A percentile compares a stretch with the other conserved stretches of the same genome.
These are phyloP conservation scores for Cryptosporidium felis DNA, from an alignment of 169 alveolate genomes.

Conservation along the genomic window DNA sequence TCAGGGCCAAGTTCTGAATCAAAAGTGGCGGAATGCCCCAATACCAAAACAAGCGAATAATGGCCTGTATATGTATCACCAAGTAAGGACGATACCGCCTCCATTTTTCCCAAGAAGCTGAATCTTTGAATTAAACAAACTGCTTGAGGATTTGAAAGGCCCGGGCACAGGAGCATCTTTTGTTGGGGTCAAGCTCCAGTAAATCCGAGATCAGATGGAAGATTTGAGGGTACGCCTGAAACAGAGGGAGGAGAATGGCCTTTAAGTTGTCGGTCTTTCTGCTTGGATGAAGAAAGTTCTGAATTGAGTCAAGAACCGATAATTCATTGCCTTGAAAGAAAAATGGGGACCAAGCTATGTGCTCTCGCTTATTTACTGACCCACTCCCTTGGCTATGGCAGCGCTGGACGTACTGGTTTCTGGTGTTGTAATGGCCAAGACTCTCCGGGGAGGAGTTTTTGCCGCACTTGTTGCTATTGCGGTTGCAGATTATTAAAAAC, in stretches of 20 bases:
- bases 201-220: conserved; percentile 42
- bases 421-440: conserved; percentile 5
- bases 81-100: conserved; percentile 52
- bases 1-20: too few species aligned
- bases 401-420: too few species aligned
- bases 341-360: conserved; percentile 38
- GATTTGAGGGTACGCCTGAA: conserved; percentile 33
- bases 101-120: conserved; percentile 61
- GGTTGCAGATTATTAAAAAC: conserved; percentile 19
- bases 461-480: too few species aligned
- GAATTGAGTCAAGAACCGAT: conserved; percentile 25
- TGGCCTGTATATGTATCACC: not conserved
- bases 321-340: conserved; percentile 66
- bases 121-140: not conserved
- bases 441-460: too few species aligned
- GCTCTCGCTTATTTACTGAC: not conserved
- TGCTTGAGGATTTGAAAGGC: conserved; percentile 13
- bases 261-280: conserved; percentile 21
- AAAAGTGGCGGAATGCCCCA: too few species aligned
- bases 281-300: conserved; percentile 9
- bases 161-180: conserved; percentile 52
- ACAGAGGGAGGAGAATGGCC: conserved; percentile 6
- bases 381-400: not conserved
- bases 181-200: conserved; percentile 49
- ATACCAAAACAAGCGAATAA: conserved; percentile 39